A percentile compares a stretch with the other conserved stretches of the same genome.
phyloP scores from a whole-genome alignment of 2,329 filamentous ascomycete species.

The Thelonectria olida region DNA sequence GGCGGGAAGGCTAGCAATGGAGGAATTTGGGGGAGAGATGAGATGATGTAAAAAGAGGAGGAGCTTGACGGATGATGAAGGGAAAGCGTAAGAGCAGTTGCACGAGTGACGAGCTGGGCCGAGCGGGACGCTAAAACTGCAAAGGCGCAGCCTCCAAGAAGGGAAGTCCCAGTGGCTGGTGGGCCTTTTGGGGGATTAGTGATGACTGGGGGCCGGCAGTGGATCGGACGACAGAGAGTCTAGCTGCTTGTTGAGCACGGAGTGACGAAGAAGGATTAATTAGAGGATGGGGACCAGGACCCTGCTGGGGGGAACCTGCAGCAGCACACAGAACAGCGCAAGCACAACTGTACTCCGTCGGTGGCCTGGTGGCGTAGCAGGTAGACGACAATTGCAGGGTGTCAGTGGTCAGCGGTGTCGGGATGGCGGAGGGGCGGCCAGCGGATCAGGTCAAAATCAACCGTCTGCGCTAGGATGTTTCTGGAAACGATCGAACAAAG shows the following conservation, averaged over 20 bases:
- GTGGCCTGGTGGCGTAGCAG: conserved; percentile 4
- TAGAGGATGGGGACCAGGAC: conserved; percentile 9
- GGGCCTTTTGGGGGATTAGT: conserved; percentile 3
- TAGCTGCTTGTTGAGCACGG: too few species aligned
- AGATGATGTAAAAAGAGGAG: conserved; percentile 33
- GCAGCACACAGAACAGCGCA: background rate
- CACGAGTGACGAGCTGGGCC: conserved; percentile 16
- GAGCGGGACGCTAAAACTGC: conserved; percentile 13
- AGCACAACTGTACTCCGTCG: background rate
- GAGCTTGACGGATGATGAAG: conserved; percentile 26
- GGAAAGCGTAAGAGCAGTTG: conserved; percentile 22
- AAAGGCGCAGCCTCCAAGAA: conserved; percentile 15
- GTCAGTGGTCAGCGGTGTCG: conserved; percentile 8
- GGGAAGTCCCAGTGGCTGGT: conserved; percentile 17
- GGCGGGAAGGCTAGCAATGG: conserved; percentile 31
- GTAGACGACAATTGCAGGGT: conserved; percentile 5
- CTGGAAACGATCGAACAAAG: conserved; percentile 12
- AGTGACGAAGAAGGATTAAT: conserved; percentile 11
- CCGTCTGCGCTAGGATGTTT: conserved; percentile 13
- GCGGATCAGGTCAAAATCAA: background rate
- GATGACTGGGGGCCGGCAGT: background rate
- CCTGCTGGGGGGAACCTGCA: background rate
- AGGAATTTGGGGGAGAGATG: conserved; percentile 21
- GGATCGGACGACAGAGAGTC: conserved; percentile 13
- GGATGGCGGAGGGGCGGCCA: conserved; percentile 21